These are phyloP conservation scores for Ceratobasidium theobromae DNA, from an alignment of 1,284 basidiomycete genomes.

Conservation along the genomic window DNA sequence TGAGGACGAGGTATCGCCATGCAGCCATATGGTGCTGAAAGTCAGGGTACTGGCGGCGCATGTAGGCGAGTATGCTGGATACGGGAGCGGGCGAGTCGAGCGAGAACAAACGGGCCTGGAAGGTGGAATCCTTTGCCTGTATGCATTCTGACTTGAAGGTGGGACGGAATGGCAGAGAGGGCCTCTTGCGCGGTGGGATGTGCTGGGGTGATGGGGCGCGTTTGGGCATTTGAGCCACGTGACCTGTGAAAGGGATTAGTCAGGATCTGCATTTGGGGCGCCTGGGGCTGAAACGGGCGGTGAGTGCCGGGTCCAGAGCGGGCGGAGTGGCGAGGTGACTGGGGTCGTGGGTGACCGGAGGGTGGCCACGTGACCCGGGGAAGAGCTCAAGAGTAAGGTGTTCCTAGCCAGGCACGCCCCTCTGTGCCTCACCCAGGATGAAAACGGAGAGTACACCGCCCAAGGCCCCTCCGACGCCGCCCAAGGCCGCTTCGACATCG, in stretches of 20 bases:
- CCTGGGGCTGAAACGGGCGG: too few species aligned
- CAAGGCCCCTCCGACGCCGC: constrained; percentile 1
- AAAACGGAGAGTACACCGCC: constrained; percentile 7
- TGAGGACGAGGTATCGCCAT: constrained; percentile 74
- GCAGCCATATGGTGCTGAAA: constrained; percentile 71
- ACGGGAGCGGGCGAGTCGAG: constrained; percentile 48
- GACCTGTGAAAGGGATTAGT: too few species aligned
- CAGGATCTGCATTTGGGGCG: background rate
- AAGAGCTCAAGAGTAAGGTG: background rate
- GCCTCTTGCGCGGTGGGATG: background rate
- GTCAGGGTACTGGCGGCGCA: constrained; percentile 52
- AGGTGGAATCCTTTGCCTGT: constrained; percentile 66
- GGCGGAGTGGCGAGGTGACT: background rate
- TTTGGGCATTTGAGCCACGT: background rate
- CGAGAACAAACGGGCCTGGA: constrained; percentile 61
- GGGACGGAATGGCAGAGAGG: constrained; percentile 36
- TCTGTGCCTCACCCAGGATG: background rate
- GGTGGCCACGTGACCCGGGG: background rate
- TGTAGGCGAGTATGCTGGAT: constrained; percentile 53
- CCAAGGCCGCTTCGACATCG: constrained; percentile 11
- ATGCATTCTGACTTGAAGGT: constrained; percentile 69
- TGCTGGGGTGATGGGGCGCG: background rate
- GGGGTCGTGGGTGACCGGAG: too few species aligned
- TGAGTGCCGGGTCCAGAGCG: too few species aligned
- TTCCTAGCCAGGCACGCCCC: constrained; percentile 10